Conservation (phyloP, 1,139 yeast genomes). For the Pichia terricola region DNA sequence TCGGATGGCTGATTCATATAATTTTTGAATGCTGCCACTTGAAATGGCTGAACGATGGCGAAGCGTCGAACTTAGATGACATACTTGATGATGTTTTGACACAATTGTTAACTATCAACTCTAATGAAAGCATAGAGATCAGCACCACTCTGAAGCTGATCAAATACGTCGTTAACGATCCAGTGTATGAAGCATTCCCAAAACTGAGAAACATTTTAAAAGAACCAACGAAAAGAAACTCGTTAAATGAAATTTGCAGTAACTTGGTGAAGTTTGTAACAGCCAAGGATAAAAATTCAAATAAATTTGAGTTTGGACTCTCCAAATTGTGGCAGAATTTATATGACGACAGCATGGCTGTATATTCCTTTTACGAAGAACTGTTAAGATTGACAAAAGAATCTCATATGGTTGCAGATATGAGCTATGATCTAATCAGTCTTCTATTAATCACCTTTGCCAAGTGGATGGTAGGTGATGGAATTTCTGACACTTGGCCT, state of each 20-base stretch:
- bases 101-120: constrained; percentile 14
- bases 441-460: constrained; percentile 15
- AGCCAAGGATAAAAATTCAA: neutral
- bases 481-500: constrained; percentile 6
- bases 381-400: constrained; percentile 1
- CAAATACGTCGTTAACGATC: constrained; percentile 12
- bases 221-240: neutral
- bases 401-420: constrained; percentile 1
- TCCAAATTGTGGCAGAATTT: constrained; percentile 6
- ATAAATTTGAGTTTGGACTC: constrained; percentile 6
- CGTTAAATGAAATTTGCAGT: neutral
- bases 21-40: constrained; percentile 20
- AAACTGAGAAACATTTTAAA: neutral
- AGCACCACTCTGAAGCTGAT: constrained; percentile 14
- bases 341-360: neutral
- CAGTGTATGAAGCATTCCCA: constrained; percentile 7
- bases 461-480: constrained; percentile 10
- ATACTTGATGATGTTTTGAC: constrained; percentile 13
- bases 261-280: constrained; percentile 3
- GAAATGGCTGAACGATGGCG: constrained; percentile 14
- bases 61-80: constrained; percentile 1
- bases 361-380: constrained; percentile 7
- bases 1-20: constrained; percentile 36
- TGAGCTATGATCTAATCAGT: constrained; percentile 8
- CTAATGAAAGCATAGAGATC: constrained; percentile 18